These are phyloP conservation scores for Lasiodiplodia sp. DNA, from an alignment of 2,329 filamentous ascomycete species.

Conservation along the genomic window DNA sequence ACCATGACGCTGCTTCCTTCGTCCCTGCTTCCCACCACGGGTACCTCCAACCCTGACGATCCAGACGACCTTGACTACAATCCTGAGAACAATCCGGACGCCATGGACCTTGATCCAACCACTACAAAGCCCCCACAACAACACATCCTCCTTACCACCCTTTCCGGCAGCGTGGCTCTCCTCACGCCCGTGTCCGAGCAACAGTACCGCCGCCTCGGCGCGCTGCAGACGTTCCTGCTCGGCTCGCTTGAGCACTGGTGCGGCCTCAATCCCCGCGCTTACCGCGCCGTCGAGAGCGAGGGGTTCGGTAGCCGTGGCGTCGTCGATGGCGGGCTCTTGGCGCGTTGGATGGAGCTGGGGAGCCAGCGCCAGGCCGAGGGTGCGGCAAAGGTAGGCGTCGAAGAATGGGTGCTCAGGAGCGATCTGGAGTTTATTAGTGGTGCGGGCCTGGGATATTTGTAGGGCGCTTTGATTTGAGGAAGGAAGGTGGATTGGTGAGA, in stretches of 20 bases:
- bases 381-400: conserved; percentile 73
- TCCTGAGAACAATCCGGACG: conserved; percentile 38
- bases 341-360: conserved; percentile 77
- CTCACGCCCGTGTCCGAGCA: conserved; percentile 81
- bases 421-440: conserved; percentile 74
- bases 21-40: conserved; percentile 57
- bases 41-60: conserved; percentile 43
- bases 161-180: conserved; percentile 77
- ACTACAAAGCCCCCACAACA: conserved; percentile 34
- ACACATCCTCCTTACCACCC: conserved; percentile 73
- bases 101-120: conserved; percentile 47
- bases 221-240: conserved; percentile 79
- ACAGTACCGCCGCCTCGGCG: conserved; percentile 82
- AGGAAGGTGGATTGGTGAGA: background rate
- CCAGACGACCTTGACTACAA: conserved; percentile 42
- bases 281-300: conserved; percentile 65
- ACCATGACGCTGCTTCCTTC: conserved; percentile 79
- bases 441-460: conserved; percentile 64
- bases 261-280: conserved; percentile 83
- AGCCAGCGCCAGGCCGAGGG: conserved; percentile 76
- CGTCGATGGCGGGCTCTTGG: conserved; percentile 76
- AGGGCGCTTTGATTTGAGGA: background rate
- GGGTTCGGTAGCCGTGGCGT: conserved; percentile 66
- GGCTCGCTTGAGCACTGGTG: conserved; percentile 78
- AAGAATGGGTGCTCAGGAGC: conserved; percentile 70